Conservation (phyloP, 495 filamentous ascomycete genomes). For the Melanomma pulvis-pyrius region DNA sequence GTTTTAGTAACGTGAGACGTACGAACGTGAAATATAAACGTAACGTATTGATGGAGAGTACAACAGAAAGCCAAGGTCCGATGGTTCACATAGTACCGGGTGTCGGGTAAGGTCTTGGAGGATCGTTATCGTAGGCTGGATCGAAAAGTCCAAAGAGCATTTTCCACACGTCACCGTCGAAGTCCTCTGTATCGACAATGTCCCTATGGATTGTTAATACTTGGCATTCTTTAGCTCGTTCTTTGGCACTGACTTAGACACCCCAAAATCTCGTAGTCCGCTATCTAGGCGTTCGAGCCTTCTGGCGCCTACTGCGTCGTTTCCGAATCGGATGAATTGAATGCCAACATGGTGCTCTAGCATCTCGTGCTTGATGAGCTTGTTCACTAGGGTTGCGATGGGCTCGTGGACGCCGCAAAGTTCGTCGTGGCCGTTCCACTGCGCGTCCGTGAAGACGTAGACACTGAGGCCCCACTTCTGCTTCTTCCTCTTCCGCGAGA, state of each 20-base stretch:
- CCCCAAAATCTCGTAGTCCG: neutral
- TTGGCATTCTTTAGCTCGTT: neutral
- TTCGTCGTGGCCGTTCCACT: constrained; percentile 39
- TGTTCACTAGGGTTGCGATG: constrained; percentile 38
- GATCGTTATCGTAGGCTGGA: constrained; percentile 4
- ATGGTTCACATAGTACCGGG: neutral
- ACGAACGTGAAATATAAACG: too few species aligned
- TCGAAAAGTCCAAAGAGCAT: constrained; percentile 44
- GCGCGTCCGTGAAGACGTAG: constrained; percentile 49
- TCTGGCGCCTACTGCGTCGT: constrained; percentile 37
- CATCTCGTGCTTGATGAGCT: constrained; percentile 29
- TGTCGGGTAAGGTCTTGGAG: neutral
- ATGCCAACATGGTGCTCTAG: constrained; percentile 42
- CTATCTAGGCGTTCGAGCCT: constrained; percentile 44
- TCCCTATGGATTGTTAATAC: constrained; percentile 35
- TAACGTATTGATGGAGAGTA: too few species aligned
- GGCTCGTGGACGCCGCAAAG: constrained; percentile 29
- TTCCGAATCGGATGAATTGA: constrained; percentile 51
- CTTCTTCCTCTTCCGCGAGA: constrained; percentile 15
- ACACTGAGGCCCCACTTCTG: constrained; percentile 39
- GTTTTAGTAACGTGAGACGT: too few species aligned
- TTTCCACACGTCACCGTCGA: constrained; percentile 44
- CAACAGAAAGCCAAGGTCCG: neutral
- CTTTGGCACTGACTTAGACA: neutral
- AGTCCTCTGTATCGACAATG: constrained; percentile 44